phyloP scores from a whole-genome alignment of 2,329 filamentous ascomycete genomes.

The Colletotrichum cereale region DNA sequence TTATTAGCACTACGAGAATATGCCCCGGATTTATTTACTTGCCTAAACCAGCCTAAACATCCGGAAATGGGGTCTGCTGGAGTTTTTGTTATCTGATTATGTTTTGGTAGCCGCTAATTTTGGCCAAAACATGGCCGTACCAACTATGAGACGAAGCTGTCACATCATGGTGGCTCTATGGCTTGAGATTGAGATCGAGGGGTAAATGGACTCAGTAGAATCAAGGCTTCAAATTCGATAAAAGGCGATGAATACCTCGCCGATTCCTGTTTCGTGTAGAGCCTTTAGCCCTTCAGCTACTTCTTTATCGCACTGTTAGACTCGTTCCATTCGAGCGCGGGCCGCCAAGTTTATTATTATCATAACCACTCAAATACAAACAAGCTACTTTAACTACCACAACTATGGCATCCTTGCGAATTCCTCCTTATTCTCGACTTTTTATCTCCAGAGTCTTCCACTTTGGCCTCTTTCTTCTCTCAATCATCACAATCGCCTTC shows the following conservation, averaged over 20 bases:
- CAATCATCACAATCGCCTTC: slow-evolving; percentile 3
- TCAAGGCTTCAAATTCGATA: no score
- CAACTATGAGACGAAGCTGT: slow-evolving; percentile 15
- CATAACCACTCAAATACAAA: no score
- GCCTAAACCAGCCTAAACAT: slow-evolving; percentile 5
- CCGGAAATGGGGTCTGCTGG: neutral
- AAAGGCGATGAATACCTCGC: no score
- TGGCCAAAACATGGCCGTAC: slow-evolving; percentile 29
- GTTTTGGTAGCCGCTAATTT: slow-evolving; percentile 5
- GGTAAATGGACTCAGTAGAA: neutral
- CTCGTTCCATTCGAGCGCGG: no score
- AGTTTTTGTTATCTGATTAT: neutral
- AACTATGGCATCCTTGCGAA: no score
- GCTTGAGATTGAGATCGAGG: neutral
- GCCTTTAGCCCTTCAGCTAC: no score
- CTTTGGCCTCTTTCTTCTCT: neutral
- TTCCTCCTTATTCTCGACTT: neutral
- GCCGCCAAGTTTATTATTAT: no score
- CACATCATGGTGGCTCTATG: slow-evolving; percentile 3
- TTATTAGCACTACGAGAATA: slow-evolving; percentile 32
- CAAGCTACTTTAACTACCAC: no score
- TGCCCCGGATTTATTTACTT: no score
- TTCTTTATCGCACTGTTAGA: no score
- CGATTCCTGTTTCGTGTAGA: neutral
- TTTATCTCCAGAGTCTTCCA: neutral